phyloP scores from a whole-genome alignment of 83 land plant species.

The Thuja plicata region DNA sequence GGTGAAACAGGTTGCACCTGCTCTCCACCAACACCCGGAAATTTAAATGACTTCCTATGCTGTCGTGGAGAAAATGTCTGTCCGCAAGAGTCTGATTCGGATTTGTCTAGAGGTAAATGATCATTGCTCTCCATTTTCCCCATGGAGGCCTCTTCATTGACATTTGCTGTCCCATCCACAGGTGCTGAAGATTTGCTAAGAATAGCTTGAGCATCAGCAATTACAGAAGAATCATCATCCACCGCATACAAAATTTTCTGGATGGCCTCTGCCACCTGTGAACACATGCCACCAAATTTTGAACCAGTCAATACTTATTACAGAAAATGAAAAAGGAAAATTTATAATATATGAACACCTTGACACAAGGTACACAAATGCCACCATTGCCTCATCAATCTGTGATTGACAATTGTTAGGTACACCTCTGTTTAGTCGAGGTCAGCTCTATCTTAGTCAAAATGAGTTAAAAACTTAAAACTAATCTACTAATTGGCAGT shows the following conservation, averaged over 20 bases:
- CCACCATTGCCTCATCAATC: too few species aligned
- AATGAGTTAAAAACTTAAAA: too few species aligned
- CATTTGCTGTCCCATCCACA: not conserved
- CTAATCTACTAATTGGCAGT: too few species aligned
- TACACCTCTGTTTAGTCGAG: too few species aligned
- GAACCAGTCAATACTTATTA: not conserved
- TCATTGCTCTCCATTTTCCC: not conserved
- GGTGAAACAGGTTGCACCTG: constrained; percentile 17
- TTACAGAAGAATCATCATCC: constrained; percentile 31
- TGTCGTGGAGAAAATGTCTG: constrained; percentile 5
- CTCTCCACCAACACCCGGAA: not conserved
- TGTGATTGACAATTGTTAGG: too few species aligned
- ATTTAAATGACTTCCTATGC: constrained; percentile 5
- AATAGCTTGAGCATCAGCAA: constrained; percentile 40
- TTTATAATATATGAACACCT: not conserved
- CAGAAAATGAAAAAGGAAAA: not conserved
- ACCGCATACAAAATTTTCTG: constrained; percentile 53
- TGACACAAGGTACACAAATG: too few species aligned
- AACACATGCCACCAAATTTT: constrained; percentile 10
- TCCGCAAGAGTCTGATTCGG: constrained; percentile 5
- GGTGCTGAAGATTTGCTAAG: not conserved
- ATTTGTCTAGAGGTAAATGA: not conserved
- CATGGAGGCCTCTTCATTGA: not conserved
- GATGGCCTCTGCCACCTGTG: constrained; percentile 49
- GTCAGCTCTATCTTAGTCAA: too few species aligned